Evolutionary conservation across 495 filamentous ascomycete genomes (phyloP).

Genomic region (Xylaria palmicola): DNA sequence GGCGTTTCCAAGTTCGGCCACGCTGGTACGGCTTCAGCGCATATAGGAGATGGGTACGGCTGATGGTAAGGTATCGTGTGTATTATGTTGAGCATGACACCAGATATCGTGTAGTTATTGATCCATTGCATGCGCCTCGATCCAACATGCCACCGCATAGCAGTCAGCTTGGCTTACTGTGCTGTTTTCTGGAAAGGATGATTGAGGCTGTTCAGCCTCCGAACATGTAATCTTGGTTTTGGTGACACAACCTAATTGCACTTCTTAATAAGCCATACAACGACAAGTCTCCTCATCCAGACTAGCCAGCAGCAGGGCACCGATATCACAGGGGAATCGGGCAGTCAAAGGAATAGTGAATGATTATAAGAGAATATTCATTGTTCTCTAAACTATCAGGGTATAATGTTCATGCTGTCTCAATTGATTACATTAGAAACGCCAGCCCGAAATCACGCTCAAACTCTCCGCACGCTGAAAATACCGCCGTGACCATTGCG

Average conservation of each 20-base stretch:
- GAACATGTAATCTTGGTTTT: too few relatives aligned
- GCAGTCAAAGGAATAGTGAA: neutral
- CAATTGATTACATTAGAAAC: neutral
- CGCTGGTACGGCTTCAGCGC: too few relatives aligned
- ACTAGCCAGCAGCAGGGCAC: too few relatives aligned
- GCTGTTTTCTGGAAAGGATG: too few relatives aligned
- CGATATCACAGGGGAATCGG: too few relatives aligned
- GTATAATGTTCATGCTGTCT: conserved; percentile 4
- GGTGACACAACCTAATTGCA: neutral
- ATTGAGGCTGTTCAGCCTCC: neutral
- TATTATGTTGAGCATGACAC: too few relatives aligned
- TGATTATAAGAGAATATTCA: neutral
- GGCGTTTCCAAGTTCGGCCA: neutral
- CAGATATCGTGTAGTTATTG: too few relatives aligned
- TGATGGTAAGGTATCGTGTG: neutral
- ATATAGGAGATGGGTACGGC: neutral
- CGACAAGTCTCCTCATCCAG: neutral
- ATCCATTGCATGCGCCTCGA: too few relatives aligned
- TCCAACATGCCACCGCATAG: too few relatives aligned
- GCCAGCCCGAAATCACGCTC: neutral
- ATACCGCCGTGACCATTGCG: neutral
- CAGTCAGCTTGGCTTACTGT: too few relatives aligned
- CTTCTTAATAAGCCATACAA: neutral
- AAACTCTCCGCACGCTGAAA: neutral
- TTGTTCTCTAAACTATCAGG: neutral